Conservation (phyloP, 805 yeast species). For the Candida ovalis region DNA sequence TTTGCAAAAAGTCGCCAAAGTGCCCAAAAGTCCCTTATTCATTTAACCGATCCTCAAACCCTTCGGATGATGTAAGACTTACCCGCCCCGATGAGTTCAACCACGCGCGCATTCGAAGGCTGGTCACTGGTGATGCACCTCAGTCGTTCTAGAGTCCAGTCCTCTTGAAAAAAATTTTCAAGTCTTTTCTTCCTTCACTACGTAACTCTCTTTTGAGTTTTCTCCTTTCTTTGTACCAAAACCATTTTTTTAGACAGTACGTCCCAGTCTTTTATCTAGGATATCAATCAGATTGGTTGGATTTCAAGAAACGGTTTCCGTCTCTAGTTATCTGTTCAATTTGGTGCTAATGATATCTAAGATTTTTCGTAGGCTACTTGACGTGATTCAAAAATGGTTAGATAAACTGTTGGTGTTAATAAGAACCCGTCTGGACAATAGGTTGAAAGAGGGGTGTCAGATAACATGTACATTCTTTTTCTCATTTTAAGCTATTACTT, state of each 20-base stretch:
- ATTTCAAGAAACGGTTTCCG: neutral
- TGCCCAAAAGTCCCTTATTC: too few relatives aligned
- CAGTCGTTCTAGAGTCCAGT: neutral
- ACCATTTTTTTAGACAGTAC: conserved; percentile 36
- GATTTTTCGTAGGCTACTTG: conserved; percentile 12
- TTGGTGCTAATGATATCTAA: neutral
- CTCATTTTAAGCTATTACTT: too few relatives aligned
- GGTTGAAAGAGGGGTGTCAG: conserved; percentile 37
- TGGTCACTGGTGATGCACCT: too few relatives aligned
- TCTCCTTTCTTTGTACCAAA: conserved; percentile 26
- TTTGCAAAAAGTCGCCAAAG: too few relatives aligned
- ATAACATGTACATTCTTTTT: conserved; percentile 27
- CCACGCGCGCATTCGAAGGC: too few relatives aligned
- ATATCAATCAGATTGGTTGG: neutral
- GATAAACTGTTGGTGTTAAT: conserved; percentile 27
- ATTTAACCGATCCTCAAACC: too few relatives aligned
- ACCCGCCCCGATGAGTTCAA: too few relatives aligned
- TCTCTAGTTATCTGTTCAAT: neutral
- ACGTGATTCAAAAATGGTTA: conserved; percentile 34
- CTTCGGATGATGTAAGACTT: too few relatives aligned
- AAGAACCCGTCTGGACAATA: conserved; percentile 35
- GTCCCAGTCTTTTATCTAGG: conserved; percentile 9
- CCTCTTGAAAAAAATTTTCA: neutral
- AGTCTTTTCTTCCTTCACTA: conserved; percentile 2
- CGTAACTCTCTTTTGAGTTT: neutral